Evolutionary conservation across 1,284 basidiomycete genomes (phyloP).

Genomic region (Puccinia polysora): DNA sequence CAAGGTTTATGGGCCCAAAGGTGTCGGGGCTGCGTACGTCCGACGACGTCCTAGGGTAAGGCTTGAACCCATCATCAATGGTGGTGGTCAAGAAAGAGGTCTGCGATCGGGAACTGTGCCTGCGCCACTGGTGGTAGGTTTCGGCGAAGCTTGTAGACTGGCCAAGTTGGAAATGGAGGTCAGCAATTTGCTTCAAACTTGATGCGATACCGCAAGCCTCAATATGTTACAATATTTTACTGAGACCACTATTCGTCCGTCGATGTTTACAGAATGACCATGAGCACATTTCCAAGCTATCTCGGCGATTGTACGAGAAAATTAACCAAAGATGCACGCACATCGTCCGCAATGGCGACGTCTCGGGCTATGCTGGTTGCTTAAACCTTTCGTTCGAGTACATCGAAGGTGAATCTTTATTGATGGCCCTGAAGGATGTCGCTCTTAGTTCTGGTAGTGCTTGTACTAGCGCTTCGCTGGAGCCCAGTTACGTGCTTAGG

Average conservation of each 20-base stretch:
- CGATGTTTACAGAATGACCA: conserved; percentile 67
- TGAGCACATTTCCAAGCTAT: conserved; percentile 68
- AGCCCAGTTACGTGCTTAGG: conserved; percentile 95
- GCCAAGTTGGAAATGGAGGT: conserved; percentile 87
- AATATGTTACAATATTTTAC: not conserved
- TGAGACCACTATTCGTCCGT: not conserved
- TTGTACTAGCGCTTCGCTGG: conserved; percentile 95
- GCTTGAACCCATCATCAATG: conserved; percentile 88
- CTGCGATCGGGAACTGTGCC: conserved; percentile 89
- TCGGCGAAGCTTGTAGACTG: conserved; percentile 91
- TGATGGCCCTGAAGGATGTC: conserved; percentile 99
- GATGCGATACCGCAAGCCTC: not conserved
- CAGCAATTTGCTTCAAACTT: conserved; percentile 60
- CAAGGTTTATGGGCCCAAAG: conserved; percentile 98
- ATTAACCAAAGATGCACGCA: conserved; percentile 80
- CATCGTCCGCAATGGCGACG: conserved; percentile 90
- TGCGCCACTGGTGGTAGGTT: conserved; percentile 80
- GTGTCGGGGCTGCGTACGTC: conserved; percentile 90
- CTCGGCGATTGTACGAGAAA: conserved; percentile 73
- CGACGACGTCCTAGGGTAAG: conserved; percentile 86
- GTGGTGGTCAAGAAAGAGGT: conserved; percentile 96
- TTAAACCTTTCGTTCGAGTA: conserved; percentile 95
- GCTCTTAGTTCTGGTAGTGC: conserved; percentile 96
- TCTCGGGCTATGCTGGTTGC: conserved; percentile 73
- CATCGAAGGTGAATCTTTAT: conserved; percentile 91